These are phyloP conservation scores for Cladosporium sp. DNA, from an alignment of 2,329 filamentous ascomycete species.

Conservation along the genomic window DNA sequence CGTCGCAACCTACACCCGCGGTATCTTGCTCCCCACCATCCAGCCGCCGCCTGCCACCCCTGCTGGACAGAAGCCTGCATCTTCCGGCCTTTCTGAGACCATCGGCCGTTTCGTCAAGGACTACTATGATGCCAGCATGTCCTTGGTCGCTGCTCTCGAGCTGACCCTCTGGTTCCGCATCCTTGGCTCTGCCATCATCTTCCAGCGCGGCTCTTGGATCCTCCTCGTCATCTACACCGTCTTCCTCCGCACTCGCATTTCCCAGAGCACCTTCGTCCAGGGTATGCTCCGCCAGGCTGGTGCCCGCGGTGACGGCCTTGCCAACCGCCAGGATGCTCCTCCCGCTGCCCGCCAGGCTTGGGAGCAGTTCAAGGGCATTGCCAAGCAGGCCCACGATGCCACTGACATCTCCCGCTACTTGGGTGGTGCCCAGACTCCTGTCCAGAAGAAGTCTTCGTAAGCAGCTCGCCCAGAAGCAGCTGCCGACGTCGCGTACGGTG, in stretches of 20 bases:
- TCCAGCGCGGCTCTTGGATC: constrained; percentile 88
- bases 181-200: constrained; percentile 73
- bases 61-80: constrained; percentile 55
- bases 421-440: constrained; percentile 45
- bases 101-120: constrained; percentile 95
- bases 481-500: not conserved
- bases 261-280: constrained; percentile 92
- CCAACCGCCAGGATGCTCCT: constrained; percentile 82
- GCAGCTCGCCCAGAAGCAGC: constrained; percentile 8
- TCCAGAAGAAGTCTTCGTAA: constrained; percentile 64
- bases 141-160: constrained; percentile 82
- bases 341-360: constrained; percentile 74
- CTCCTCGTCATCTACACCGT: constrained; percentile 79
- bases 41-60: constrained; percentile 57
- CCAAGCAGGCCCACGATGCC: constrained; percentile 70
- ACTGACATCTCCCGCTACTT: constrained; percentile 76
- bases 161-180: constrained; percentile 83
- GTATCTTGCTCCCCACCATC: constrained; percentile 85
- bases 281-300: constrained; percentile 68
- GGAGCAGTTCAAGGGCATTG: constrained; percentile 70
- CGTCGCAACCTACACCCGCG: constrained; percentile 91
- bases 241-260: constrained; percentile 86
- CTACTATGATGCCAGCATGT: constrained; percentile 97
- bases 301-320: constrained; percentile 72
- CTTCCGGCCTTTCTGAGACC: constrained; percentile 66